phyloP scores from a whole-genome alignment of 345 rosid species.

The Eucalyptus pauciflora region DNA sequence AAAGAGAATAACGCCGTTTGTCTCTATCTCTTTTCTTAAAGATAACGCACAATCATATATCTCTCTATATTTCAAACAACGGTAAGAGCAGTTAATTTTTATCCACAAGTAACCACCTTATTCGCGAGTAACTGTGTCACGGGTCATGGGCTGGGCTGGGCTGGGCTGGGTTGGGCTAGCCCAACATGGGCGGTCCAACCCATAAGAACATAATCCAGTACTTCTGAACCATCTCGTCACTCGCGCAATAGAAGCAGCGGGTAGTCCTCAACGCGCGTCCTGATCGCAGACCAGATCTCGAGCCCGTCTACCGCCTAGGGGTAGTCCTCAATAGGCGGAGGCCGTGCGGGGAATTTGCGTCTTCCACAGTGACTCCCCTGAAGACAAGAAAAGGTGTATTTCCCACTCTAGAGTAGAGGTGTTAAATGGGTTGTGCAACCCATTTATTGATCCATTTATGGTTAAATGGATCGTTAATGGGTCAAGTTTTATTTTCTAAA shows the following conservation, averaged over 20 bases:
- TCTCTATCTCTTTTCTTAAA: too few relatives aligned
- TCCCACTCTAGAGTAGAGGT: neutral
- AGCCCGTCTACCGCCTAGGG: constrained; percentile 34
- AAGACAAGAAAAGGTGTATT: neutral
- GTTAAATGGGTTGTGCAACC: too few relatives aligned
- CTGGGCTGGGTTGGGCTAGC: neutral
- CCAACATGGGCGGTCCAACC: neutral
- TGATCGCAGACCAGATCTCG: constrained; percentile 17
- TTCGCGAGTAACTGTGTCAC: fast-evolving
- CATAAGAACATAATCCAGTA: neutral
- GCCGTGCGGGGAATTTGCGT: neutral
- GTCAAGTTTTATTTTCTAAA: too few relatives aligned
- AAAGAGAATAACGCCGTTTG: too few relatives aligned
- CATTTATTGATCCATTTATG: too few relatives aligned
- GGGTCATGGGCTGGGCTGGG: neutral
- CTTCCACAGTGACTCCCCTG: neutral
- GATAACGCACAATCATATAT: too few relatives aligned
- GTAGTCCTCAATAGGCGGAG: constrained; percentile 1
- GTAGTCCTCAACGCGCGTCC: constrained; percentile 15
- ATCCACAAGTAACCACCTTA: too few relatives aligned
- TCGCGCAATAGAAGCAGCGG: constrained; percentile 9
- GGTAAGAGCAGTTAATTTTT: too few relatives aligned
- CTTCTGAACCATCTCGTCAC: neutral
- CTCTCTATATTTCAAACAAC: too few relatives aligned
- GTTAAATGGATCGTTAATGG: too few relatives aligned